These are phyloP conservation scores for Ambrosia hybrid DNA, from an alignment of 140 eudicot genomes.

Conservation along the genomic window DNA sequence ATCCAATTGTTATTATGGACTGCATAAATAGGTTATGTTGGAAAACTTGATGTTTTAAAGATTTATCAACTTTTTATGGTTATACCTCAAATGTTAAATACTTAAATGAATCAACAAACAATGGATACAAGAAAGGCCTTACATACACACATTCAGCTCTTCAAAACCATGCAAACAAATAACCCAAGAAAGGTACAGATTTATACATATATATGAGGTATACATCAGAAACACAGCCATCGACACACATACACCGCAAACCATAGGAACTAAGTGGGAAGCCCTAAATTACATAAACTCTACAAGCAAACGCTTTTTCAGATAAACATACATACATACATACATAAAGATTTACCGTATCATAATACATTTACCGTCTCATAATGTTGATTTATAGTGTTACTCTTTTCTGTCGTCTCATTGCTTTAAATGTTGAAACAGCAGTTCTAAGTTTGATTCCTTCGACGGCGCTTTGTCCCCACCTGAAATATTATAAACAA, in stretches of 20 bases:
- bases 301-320: conserved; percentile 1
- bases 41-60: background rate
- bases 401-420: background rate
- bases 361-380: conserved; percentile 22
- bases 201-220: conserved; percentile 24
- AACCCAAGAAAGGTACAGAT: conserved; percentile 21
- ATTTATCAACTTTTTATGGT: background rate
- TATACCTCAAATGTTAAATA: background rate
- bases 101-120: background rate
- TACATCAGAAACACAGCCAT: conserved; percentile 10
- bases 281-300: conserved; percentile 27
- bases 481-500: conserved; percentile 45
- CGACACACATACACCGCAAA: background rate
- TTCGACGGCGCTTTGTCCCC: conserved; percentile 68
- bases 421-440: conserved; percentile 11
- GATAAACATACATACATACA: conserved; percentile 18
- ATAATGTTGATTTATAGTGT: conserved; percentile 11
- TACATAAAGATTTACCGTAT: conserved; percentile 25
- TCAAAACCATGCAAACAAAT: conserved; percentile 31
- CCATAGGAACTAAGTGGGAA: conserved; percentile 14
- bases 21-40: background rate
- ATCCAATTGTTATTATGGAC: background rate
- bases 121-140: background rate
- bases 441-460: conserved; percentile 7
- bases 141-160: background rate